Evolutionary conservation across 2,329 filamentous ascomycete genomes (phyloP).

Genomic region (Alternaria burnsii): DNA sequence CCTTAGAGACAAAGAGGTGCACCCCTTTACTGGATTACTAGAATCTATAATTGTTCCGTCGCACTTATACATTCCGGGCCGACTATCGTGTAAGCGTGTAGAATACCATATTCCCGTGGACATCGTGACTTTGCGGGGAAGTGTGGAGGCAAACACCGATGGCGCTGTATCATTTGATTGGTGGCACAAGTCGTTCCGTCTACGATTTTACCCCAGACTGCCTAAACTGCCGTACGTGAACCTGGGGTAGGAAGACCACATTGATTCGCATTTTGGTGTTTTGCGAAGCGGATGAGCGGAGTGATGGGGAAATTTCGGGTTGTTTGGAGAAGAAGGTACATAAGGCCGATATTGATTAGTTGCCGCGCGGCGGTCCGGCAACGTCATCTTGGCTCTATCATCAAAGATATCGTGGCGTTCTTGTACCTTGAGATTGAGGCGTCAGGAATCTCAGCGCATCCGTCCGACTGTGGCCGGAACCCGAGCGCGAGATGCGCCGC

Average conservation of each 20-base stretch:
- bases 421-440: neutral
- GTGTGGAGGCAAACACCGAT: neutral
- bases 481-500: neutral
- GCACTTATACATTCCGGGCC: neutral
- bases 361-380: neutral
- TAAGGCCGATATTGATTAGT: neutral
- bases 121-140: slow-evolving; percentile 14
- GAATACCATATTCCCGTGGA: neutral
- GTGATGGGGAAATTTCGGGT: neutral
- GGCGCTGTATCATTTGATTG: slow-evolving; percentile 13
- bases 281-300: neutral
- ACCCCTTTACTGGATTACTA: neutral
- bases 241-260: slow-evolving; percentile 7
- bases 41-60: slow-evolving; percentile 16
- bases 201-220: slow-evolving; percentile 3
- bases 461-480: neutral
- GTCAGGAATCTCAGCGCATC: neutral
- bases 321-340: neutral
- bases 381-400: neutral
- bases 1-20: neutral
- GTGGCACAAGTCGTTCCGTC: slow-evolving; percentile 16
- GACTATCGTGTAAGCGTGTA: neutral
- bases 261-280: neutral
- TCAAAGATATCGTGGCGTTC: neutral
- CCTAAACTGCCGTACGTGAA: slow-evolving; percentile 4